phyloP scores from a whole-genome alignment of 2,329 filamentous ascomycete genomes.

The Alternaria panax region DNA sequence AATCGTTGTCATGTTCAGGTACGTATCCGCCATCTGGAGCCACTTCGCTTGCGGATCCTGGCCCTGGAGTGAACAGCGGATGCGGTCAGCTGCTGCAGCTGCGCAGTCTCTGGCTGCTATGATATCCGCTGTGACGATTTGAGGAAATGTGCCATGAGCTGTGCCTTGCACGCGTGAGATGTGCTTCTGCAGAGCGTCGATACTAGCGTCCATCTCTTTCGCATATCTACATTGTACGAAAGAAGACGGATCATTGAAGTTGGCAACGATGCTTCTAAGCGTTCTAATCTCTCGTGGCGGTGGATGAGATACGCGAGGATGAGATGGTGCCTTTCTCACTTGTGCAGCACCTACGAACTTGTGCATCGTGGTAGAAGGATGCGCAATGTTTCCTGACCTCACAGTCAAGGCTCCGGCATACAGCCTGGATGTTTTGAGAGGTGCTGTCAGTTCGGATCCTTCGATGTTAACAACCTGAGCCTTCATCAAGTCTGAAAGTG shows the following conservation, averaged over 20 bases:
- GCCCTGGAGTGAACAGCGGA: constrained; percentile 14
- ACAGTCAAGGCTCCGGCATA: not conserved
- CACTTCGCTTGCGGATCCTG: constrained; percentile 48
- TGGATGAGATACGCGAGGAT: not conserved
- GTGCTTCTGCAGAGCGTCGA: constrained; percentile 37
- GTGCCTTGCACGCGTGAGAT: not conserved
- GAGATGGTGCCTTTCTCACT: not conserved
- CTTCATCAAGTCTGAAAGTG: constrained; percentile 3
- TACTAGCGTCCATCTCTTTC: constrained; percentile 46
- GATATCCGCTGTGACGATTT: constrained; percentile 16
- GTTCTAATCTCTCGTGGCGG: constrained; percentile 10
- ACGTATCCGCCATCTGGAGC: constrained; percentile 54
- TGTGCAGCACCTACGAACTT: not conserved
- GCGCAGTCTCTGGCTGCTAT: constrained; percentile 24
- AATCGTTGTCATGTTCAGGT: constrained; percentile 55
- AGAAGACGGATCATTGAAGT: constrained; percentile 31
- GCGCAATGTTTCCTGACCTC: not conserved
- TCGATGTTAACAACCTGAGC: not conserved
- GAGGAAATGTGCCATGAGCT: constrained; percentile 5
- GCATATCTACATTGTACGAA: constrained; percentile 52
- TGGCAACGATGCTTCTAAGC: constrained; percentile 23
- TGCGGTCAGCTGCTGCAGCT: constrained; percentile 7
- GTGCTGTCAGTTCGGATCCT: not conserved
- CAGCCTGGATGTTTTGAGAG: not conserved
- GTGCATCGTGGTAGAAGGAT: not conserved